Evolutionary conservation across 202 grass and related monocot species (phyloP).

Genomic region (Cymbopogon flexuosus): DNA sequence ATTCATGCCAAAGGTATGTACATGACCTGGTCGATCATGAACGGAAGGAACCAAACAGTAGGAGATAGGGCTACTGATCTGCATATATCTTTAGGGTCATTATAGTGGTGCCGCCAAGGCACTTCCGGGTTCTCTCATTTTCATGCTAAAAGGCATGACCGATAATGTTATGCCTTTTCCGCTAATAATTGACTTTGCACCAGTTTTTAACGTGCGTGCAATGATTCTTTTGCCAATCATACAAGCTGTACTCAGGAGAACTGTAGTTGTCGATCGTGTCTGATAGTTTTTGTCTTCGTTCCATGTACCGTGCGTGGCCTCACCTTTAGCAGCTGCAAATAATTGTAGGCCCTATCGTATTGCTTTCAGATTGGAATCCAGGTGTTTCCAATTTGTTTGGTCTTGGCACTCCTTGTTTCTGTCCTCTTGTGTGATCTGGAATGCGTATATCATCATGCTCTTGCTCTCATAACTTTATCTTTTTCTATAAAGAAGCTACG

Average conservation of each 20-base stretch:
- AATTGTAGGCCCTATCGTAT: conserved; percentile 32
- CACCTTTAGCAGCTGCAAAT: conserved; percentile 29
- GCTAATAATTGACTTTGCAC: conserved; percentile 14
- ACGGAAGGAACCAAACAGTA: conserved; percentile 5
- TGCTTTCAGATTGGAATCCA: conserved; percentile 40
- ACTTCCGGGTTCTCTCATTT: conserved; percentile 32
- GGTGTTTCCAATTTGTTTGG: conserved; percentile 32
- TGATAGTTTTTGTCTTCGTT: conserved; percentile 23
- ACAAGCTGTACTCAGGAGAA: conserved; percentile 11
- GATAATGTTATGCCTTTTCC: conserved; percentile 1
- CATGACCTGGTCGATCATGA: conserved; percentile 4
- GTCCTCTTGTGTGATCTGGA: conserved; percentile 29
- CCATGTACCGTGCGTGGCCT: conserved; percentile 20
- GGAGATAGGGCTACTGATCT: conserved; percentile 3
- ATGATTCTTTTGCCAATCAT: conserved; percentile 38
- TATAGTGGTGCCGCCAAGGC: conserved; percentile 12
- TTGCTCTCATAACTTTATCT: not conserved
- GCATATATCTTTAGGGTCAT: not conserved
- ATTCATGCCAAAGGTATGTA: not conserved
- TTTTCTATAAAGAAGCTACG: not conserved
- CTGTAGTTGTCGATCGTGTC: conserved; percentile 26
- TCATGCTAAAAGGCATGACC: conserved; percentile 10
- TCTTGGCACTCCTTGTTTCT: not conserved
- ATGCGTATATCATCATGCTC: not conserved
- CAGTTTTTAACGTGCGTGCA: conserved; percentile 28